Conservation (phyloP, 192 early-diverging fungal genomes). For the Spinellus fusiger region DNA sequence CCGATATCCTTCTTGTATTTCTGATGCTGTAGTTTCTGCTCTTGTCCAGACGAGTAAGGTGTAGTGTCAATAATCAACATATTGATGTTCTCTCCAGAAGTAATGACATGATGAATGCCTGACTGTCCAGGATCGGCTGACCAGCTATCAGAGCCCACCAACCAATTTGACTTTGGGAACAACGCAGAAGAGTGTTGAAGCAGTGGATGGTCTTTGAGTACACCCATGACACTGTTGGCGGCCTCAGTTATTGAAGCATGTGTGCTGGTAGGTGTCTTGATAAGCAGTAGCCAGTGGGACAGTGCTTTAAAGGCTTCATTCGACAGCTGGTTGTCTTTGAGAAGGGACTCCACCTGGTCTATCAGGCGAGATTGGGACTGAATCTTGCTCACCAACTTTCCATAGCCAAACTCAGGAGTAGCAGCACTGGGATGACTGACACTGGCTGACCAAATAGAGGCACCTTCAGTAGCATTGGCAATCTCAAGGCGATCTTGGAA, state of each 20-base stretch:
- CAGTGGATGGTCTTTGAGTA: not conserved
- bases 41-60: slow-evolving; percentile 57
- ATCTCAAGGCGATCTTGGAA: slow-evolving; percentile 72
- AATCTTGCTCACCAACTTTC: slow-evolving; percentile 61
- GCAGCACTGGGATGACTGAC: slow-evolving; percentile 42
- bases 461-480: slow-evolving; percentile 67
- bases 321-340: slow-evolving; percentile 43
- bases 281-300: slow-evolving; percentile 57
- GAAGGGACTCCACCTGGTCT: slow-evolving; percentile 52
- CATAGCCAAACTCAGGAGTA: slow-evolving; percentile 88
- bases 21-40: too few relatives aligned
- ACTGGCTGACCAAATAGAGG: slow-evolving; percentile 66
- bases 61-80: slow-evolving; percentile 88
- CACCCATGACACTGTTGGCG: slow-evolving; percentile 14
- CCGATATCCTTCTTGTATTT: slow-evolving; percentile 92
- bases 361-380: slow-evolving; percentile 63
- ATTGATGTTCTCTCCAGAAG: slow-evolving; percentile 80
- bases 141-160: slow-evolving; percentile 85
- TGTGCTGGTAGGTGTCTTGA: slow-evolving; percentile 30
- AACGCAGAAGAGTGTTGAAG: slow-evolving; percentile 41
- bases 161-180: slow-evolving; percentile 70
- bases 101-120: slow-evolving; percentile 87
- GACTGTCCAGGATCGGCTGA: slow-evolving; percentile 82
- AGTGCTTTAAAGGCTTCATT: slow-evolving; percentile 48
- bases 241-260: slow-evolving; percentile 24